Conservation (phyloP, 495 filamentous ascomycete species). For the Emericellopsis terricola region DNA sequence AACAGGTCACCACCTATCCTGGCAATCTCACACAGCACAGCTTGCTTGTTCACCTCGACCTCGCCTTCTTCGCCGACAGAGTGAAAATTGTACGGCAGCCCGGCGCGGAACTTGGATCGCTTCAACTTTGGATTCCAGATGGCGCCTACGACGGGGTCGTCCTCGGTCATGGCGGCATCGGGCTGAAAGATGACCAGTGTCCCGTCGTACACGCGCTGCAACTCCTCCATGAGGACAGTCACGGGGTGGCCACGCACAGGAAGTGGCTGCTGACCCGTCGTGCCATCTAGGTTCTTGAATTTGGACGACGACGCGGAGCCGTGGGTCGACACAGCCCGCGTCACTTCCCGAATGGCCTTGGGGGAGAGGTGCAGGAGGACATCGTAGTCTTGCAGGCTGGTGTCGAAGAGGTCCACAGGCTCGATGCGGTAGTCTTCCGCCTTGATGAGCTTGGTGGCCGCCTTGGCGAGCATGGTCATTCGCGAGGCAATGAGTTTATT, state of each 20-base stretch:
- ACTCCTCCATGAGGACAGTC: slow-evolving; percentile 34
- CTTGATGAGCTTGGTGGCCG: slow-evolving; percentile 42
- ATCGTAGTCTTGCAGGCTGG: slow-evolving; percentile 59
- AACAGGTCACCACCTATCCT: slow-evolving; percentile 46
- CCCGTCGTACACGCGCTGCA: slow-evolving; percentile 40
- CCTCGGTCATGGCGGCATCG: slow-evolving; percentile 7
- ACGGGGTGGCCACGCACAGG: slow-evolving; percentile 30
- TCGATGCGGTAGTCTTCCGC: slow-evolving; percentile 39
- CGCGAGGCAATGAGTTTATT: slow-evolving; percentile 69
- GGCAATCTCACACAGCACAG: slow-evolving; percentile 66
- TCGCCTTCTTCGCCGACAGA: slow-evolving; percentile 4
- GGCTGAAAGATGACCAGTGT: slow-evolving; percentile 61
- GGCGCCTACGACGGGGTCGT: slow-evolving; percentile 43
- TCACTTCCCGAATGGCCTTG: slow-evolving; percentile 22
- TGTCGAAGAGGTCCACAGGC: slow-evolving; percentile 43
- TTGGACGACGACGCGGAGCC: slow-evolving; percentile 13
- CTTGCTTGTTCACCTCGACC: slow-evolving; percentile 51
- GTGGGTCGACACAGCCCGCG: slow-evolving; percentile 5
- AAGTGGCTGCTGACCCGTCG: slow-evolving; percentile 13
- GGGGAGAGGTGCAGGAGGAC: slow-evolving; percentile 56
- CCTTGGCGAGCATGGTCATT: slow-evolving; percentile 63
- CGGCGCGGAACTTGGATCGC: slow-evolving; percentile 43
- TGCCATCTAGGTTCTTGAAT: slow-evolving; percentile 58
- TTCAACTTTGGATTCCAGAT: slow-evolving; percentile 61
- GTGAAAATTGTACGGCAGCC: slow-evolving; percentile 42